Conservation (phyloP, 148 eudicot species). For the Chenopodium quinoa region DNA sequence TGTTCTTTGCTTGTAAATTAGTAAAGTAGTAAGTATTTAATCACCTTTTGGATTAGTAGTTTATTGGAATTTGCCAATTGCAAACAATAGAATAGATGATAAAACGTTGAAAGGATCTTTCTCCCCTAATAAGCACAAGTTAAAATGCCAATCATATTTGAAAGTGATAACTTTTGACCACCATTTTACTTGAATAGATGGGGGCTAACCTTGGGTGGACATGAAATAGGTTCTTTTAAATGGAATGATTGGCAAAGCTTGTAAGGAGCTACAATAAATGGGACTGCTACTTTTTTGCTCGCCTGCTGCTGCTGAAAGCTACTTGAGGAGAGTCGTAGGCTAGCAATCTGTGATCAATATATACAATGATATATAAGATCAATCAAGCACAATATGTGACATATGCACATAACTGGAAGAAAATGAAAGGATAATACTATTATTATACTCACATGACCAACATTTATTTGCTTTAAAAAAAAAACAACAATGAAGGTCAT, state of each 20-base stretch:
- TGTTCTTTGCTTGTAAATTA: background rate
- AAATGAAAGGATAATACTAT: background rate
- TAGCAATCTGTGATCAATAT: no score
- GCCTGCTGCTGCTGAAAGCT: no score
- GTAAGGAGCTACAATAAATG: conserved; percentile 16
- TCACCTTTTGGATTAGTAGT: background rate
- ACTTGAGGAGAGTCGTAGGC: no score
- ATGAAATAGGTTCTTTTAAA: conserved; percentile 65
- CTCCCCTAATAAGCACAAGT: background rate
- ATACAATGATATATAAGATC: background rate
- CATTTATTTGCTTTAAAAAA: no score
- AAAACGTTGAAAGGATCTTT: background rate
- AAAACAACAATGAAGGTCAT: background rate
- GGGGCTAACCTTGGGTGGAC: conserved; percentile 58
- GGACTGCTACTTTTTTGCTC: no score
- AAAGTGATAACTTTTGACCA: background rate
- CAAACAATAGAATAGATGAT: background rate
- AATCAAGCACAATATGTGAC: background rate
- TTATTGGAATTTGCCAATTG: background rate
- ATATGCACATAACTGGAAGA: background rate
- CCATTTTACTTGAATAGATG: background rate
- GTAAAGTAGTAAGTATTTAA: background rate
- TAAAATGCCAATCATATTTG: background rate
- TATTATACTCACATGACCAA: background rate
- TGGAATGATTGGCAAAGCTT: conserved; percentile 76